Conservation (phyloP, 2,329 filamentous ascomycete genomes). For the Sarocladiaceae sp. region DNA sequence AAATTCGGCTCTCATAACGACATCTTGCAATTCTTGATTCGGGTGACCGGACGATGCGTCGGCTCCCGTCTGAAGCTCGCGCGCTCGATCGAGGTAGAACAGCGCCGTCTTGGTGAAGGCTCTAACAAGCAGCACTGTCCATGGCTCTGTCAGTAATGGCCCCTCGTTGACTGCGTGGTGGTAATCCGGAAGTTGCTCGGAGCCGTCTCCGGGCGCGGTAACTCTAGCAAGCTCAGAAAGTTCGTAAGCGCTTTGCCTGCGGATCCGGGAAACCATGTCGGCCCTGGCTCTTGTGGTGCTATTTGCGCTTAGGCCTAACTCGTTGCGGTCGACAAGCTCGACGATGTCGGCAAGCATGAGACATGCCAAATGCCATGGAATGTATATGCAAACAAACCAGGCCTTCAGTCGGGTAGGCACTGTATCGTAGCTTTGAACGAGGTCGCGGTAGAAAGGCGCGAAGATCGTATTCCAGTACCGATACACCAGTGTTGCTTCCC, state of each 20-base stretch:
- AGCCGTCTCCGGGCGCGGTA: conserved; percentile 31
- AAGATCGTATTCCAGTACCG: conserved; percentile 52
- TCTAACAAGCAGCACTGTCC: conserved; percentile 51
- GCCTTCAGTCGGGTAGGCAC: conserved; percentile 51
- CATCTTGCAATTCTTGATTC: conserved; percentile 17
- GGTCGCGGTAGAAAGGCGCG: conserved; percentile 47
- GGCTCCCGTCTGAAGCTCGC: conserved; percentile 22
- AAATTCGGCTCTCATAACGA: conserved; percentile 35
- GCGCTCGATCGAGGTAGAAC: conserved; percentile 30
- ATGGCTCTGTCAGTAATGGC: conserved; percentile 55
- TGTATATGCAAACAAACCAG: conserved; percentile 54
- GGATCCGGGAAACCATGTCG: conserved; percentile 34
- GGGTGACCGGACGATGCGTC: conserved; percentile 16
- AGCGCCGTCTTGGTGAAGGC: conserved; percentile 45
- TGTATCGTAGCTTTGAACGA: conserved; percentile 42
- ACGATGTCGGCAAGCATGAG: conserved; percentile 52
- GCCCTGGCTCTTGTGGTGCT: conserved; percentile 22
- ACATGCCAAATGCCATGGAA: conserved; percentile 54
- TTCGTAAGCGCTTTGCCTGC: conserved; percentile 38
- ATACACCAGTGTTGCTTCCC: conserved; percentile 44
- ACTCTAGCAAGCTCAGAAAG: conserved; percentile 45
- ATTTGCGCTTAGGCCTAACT: conserved; percentile 21
- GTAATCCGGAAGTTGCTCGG: conserved; percentile 33
- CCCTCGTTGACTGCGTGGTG: conserved; percentile 51
- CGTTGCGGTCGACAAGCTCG: conserved; percentile 40